Percentiles rank a stretch among this genome's conserved stretches.
Conservation (phyloP, 1,139 yeast species). For the Zhuliangozyma parablackwelliae region DNA sequence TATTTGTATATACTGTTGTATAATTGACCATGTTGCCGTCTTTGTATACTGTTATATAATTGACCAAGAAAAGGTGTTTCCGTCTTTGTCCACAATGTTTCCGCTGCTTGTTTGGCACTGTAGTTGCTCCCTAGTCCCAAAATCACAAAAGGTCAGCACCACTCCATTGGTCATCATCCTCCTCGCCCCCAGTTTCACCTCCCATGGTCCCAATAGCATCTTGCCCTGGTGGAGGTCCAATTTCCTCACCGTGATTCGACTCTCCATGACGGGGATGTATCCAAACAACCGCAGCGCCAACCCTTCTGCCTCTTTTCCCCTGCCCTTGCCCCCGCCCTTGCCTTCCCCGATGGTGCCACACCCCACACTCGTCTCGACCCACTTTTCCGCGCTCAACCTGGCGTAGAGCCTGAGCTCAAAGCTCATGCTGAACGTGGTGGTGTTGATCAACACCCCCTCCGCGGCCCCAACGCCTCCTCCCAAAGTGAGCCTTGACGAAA, state of each 20-base stretch:
- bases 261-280: conserved; percentile 5
- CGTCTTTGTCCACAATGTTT: conserved; percentile 3
- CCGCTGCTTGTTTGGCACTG: conserved; percentile 5
- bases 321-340: too few species aligned
- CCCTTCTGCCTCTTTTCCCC: too few species aligned
- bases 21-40: neutral
- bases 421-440: conserved; percentile 1
- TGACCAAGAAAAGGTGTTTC: conserved; percentile 6
- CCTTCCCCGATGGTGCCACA: conserved; percentile 1
- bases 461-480: neutral
- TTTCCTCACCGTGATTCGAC: conserved; percentile 1
- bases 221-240: neutral
- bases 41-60: conserved; percentile 1
- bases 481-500: too few species aligned
- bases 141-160: conserved; percentile 6
- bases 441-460: conserved; percentile 13
- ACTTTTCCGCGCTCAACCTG: conserved; percentile 1
- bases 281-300: conserved; percentile 3
- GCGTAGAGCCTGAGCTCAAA: conserved; percentile 2
- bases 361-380: conserved; percentile 3
- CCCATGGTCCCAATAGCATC: neutral
- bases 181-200: neutral
- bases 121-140: conserved; percentile 6
- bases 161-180: conserved; percentile 2
- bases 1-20: too few species aligned